A percentile compares a stretch with the other conserved stretches of the same genome.
Evolutionary conservation across 176 grass and related monocot species (phyloP).

Genomic region (Eleusine coracana): DNA sequence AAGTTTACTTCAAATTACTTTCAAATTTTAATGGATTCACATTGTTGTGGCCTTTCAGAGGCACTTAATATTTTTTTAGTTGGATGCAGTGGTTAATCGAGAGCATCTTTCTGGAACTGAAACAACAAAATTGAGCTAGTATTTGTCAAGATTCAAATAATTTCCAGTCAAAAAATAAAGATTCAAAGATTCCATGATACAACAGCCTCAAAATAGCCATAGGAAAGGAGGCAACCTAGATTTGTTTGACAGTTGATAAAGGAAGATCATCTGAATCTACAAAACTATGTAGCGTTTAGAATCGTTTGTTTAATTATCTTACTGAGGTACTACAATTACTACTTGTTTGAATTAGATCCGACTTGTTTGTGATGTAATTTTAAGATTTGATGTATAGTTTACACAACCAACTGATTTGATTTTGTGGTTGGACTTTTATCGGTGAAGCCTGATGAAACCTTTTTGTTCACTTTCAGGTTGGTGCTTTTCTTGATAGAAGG

Average conservation of each 20-base stretch:
- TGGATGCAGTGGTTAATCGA: background rate
- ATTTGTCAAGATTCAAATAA: background rate
- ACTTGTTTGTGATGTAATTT: conserved; percentile 23
- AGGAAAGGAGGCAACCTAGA: background rate
- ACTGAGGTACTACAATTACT: background rate
- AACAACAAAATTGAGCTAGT: background rate
- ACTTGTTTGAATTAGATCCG: conserved; percentile 9
- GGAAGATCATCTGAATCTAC: background rate
- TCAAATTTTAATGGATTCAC: background rate
- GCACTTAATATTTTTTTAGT: conserved; percentile 6
- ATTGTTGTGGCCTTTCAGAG: background rate
- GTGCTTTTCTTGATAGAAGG: conserved; percentile 84
- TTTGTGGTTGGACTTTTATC: conserved; percentile 21
- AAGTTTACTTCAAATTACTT: background rate
- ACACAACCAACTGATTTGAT: conserved; percentile 1
- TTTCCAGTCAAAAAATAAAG: no score
- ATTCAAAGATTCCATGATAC: background rate
- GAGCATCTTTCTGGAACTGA: background rate
- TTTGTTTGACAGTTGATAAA: background rate
- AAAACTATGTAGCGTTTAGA: background rate
- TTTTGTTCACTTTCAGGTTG: conserved; percentile 63
- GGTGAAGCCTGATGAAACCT: conserved; percentile 1
- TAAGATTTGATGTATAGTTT: conserved; percentile 11
- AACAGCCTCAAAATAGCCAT: background rate
- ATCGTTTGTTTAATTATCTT: background rate